These are phyloP conservation scores for Acacia acuminata DNA, from an alignment of 306 rosid species.

Conservation along the genomic window DNA sequence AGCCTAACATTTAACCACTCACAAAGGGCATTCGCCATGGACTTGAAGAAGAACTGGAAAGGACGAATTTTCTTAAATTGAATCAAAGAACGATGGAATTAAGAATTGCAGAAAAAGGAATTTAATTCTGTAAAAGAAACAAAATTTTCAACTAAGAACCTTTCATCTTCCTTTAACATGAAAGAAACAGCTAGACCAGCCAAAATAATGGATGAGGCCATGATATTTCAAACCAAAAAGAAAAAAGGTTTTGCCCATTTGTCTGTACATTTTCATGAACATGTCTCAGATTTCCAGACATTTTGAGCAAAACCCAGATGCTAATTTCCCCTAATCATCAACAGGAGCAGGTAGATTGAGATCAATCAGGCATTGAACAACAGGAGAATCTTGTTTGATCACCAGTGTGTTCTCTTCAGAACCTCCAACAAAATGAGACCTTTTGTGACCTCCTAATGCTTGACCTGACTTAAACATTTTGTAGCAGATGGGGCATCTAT, in stretches of 20 bases:
- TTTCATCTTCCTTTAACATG: slow-evolving; percentile 38
- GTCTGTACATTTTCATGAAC: slow-evolving; percentile 55
- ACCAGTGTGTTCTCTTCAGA: slow-evolving; percentile 61
- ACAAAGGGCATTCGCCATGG: background rate
- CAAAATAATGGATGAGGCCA: slow-evolving; percentile 41
- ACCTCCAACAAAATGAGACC: slow-evolving; percentile 91
- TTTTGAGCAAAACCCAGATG: slow-evolving; percentile 37
- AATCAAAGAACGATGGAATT: background rate
- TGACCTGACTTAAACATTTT: slow-evolving; percentile 82
- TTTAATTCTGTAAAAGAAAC: background rate
- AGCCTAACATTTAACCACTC: background rate
- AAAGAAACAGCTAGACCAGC: slow-evolving; percentile 41
- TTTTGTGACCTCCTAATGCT: slow-evolving; percentile 97
- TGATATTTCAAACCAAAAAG: slow-evolving; percentile 18
- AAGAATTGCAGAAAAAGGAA: slow-evolving; percentile 1
- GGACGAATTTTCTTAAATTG: slow-evolving; percentile 18
- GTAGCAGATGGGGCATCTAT: slow-evolving; percentile 90
- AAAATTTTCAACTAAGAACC: slow-evolving; percentile 27
- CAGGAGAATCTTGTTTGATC: slow-evolving; percentile 46
- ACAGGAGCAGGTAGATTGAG: slow-evolving; percentile 90
- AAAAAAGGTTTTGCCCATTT: slow-evolving; percentile 29
- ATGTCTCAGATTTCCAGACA: slow-evolving; percentile 32
- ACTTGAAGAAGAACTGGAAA: background rate
- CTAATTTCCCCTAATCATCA: slow-evolving; percentile 57
- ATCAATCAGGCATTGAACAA: slow-evolving; percentile 63